Base-by-base conservation (phyloP, 257 asterid genomes). In the Fraxinus pennsylvanica region DNA sequence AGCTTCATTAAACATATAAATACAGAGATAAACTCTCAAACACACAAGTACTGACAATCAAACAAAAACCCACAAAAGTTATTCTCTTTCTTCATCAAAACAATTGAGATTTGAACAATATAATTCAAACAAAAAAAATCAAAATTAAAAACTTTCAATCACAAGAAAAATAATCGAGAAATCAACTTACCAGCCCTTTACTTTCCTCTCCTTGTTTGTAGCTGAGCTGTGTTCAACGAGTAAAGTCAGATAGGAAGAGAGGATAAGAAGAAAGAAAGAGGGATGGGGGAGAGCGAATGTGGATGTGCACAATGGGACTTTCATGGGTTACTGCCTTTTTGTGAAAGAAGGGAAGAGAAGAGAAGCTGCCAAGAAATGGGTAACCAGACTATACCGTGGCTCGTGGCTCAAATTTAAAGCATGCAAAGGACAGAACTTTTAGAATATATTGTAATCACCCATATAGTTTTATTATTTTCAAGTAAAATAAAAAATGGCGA, bases 351-450 rank as follows among this genome's bases (percentile, higher is more conserved):
- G 41, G 6, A 1, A 32, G 69, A 27, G 67, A 76, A 30, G 36
- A 67, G 84, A 81, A 79, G 82, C 76, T 74, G 78, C 84, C 9
- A 76, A 67, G 45, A 8, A 39, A 8, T 39, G 45, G 45, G 45
- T 8, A 39, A 9, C 45, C 45, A 8, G 45, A 39, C 45, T 1
- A 38, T 38, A 7, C 45, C 1, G 45, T 10, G 27, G 27, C 27
- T 25, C 27, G 27, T 8, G 3, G 12, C 45, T 10, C 7, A 52
- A 17, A 5, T 52, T 17, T 14, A 52, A 25, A 5, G 3, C 0
- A 45, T 45, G 52, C 15, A 12, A 13, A 45, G 19, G 52, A 3
- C 52, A 13, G 15, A 45, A 45, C 1, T 45, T 45, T 45, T 45
- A 45, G 5, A 45, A 45, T 45, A 12, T 45, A 45, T 12, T 19